These are phyloP conservation scores for Phytophthora pini DNA, from an alignment of 352 stramenopile species.

Conservation along the genomic window DNA sequence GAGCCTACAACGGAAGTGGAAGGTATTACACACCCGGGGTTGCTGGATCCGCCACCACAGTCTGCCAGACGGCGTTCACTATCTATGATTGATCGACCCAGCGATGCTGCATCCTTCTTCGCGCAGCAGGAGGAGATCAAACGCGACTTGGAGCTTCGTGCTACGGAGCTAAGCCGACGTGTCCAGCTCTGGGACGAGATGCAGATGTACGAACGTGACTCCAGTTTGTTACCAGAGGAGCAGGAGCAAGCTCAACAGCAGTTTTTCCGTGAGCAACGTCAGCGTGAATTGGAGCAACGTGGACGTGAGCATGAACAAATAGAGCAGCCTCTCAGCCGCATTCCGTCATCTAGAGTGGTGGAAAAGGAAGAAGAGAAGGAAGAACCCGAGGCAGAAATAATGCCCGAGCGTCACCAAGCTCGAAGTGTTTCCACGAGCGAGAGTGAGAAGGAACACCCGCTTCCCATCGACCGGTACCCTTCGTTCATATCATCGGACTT, in stretches of 20 bases:
- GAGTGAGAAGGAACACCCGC: conserved; percentile 18
- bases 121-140: conserved; percentile 45
- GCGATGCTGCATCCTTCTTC: conserved; percentile 33
- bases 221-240: conserved; percentile 21
- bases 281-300: conserved; percentile 6
- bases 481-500: conserved; percentile 47
- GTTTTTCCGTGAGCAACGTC: conserved; percentile 19
- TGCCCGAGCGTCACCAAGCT: conserved; percentile 17
- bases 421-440: conserved; percentile 25
- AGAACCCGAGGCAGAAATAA: conserved; percentile 29
- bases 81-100: conserved; percentile 32
- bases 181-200: conserved; percentile 45
- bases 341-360: conserved; percentile 26
- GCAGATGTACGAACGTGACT: conserved; percentile 40
- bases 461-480: conserved; percentile 22
- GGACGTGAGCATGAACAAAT: conserved; percentile 2
- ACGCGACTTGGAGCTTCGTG: conserved; percentile 35
- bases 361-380: conserved; percentile 35
- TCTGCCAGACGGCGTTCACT: conserved; percentile 24
- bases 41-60: conserved; percentile 19
- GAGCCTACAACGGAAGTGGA: conserved; percentile 30
- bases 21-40: conserved; percentile 32
- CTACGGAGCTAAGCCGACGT: conserved; percentile 36
- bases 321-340: conserved; percentile 16
- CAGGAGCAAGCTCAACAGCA: conserved; percentile 18